Conservation (phyloP, 345 rosid species). For the Moringa oleifera region DNA sequence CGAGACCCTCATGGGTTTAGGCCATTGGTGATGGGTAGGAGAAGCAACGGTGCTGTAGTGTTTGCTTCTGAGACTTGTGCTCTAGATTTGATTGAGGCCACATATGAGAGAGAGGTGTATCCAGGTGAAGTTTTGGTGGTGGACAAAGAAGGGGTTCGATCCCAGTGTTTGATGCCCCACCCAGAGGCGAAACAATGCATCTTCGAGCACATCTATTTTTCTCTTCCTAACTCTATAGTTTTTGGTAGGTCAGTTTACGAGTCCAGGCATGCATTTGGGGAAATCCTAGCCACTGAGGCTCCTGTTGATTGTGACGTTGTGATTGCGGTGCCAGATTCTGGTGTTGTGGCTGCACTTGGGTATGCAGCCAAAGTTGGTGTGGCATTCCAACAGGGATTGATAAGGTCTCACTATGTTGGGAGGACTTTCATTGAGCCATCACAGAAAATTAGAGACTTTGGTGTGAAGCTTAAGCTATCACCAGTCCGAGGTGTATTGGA, state of each 20-base stretch:
- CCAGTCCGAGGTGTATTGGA: constrained; percentile 80
- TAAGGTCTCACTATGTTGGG: constrained; percentile 93
- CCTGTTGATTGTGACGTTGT: constrained; percentile 93
- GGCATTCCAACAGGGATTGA: constrained; percentile 78
- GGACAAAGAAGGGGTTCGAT: constrained; percentile 80
- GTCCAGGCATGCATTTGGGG: constrained; percentile 65
- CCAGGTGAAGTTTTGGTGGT: constrained; percentile 92
- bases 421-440: constrained; percentile 94
- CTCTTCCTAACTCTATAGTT: constrained; percentile 80
- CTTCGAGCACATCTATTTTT: constrained; percentile 87
- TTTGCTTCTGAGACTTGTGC: constrained; percentile 98
- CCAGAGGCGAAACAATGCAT: constrained; percentile 83
- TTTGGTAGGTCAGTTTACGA: constrained; percentile 87
- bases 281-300: constrained; percentile 71
- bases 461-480: constrained; percentile 90
- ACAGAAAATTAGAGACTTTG: constrained; percentile 92
- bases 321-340: constrained; percentile 95
- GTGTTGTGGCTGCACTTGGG: constrained; percentile 93
- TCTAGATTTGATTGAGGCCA: constrained; percentile 93
- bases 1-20: constrained; percentile 90
- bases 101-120: constrained; percentile 82
- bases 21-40: constrained; percentile 92
- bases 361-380: constrained; percentile 85
- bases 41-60: constrained; percentile 88
- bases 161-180: constrained; percentile 66